These are phyloP conservation scores for Oryza meridionalis DNA, from an alignment of 176 grass and related monocot species.

Conservation along the genomic window DNA sequence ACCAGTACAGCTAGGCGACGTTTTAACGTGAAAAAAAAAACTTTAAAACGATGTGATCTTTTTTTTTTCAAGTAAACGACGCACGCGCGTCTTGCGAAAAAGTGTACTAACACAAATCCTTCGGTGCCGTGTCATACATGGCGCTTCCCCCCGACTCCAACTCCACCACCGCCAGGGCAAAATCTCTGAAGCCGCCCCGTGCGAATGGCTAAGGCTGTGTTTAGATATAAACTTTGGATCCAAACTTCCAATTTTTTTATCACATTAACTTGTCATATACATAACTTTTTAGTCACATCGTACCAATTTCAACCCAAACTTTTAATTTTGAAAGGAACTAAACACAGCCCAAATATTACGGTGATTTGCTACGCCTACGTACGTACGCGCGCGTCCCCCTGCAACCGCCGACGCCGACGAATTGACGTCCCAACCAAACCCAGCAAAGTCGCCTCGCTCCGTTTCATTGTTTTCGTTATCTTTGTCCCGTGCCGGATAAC, in stretches of 20 bases:
- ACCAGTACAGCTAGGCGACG: not conserved
- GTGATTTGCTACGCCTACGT: not conserved
- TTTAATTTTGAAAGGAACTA: too few relatives aligned
- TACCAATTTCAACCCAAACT: too few relatives aligned
- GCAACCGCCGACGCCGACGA: conserved; percentile 23
- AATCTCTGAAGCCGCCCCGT: not conserved
- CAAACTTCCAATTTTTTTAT: too few relatives aligned
- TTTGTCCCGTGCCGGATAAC: conserved; percentile 31
- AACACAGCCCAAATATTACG: not conserved
- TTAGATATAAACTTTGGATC: too few relatives aligned
- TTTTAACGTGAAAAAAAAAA: not conserved
- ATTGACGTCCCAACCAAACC: conserved; percentile 42
- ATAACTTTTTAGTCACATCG: too few relatives aligned
- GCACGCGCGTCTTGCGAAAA: not conserved
- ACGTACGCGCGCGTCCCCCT: not conserved
- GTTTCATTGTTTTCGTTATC: not conserved
- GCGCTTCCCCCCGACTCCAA: not conserved
- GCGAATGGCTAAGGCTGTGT: too few relatives aligned
- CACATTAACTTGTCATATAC: too few relatives aligned
- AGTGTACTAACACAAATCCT: not conserved
- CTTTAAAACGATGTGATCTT: not conserved
- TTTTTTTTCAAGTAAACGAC: not conserved
- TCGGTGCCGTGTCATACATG: conserved; percentile 4
- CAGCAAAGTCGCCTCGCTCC: not conserved
- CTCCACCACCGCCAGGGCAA: not conserved